Base-by-base conservation (phyloP, 2,329 filamentous ascomycete species). In the Chaetomiaceae sp. region DNA sequence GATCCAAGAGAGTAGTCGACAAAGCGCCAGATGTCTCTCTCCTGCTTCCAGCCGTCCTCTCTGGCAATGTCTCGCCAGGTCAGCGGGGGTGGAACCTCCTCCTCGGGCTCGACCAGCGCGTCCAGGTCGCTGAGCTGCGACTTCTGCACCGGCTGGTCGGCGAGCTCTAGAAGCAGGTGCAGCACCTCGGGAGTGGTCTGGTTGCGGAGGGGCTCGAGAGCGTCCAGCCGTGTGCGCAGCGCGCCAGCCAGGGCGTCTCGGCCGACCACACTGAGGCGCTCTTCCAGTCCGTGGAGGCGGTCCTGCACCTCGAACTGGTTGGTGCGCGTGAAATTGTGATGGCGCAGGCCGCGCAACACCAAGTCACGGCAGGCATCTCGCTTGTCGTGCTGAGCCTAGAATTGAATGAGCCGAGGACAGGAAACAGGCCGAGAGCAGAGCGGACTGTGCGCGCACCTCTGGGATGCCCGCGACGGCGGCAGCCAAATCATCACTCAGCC, bases 251-350 rank as follows among this genome's bases (percentile, higher is more conserved):
- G 69, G 32, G 79, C 80, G 57, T 96, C 90, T 51, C 86, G 81
- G 59, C 86, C 83, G 38, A 88, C 75, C 44, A 97, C 75, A 26
- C 81, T 78, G 57, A 96, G 93, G 57, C 91, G 89, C 68, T 97
- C 93, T 55, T 90, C 83, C 3, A 96, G 71, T 1, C 86, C 86
- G 39, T 79, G 71, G 2, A 91, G 71, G 29, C 74, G 75, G 30
- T 75, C 74, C 32, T 76, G 69, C 17, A 90, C 78, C 36, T 86
- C 81, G 60, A 90, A 90, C 55, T 87, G 84, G 58, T 91, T 87
- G 1, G 83, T 87, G 30, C 84, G 77, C 27, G 77, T 69, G 61
- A 78, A 79, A 38, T 65, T 76, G 54, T 81, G 72, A 26, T 74
- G 66, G 40, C 74, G 75, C 29, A 84, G 62, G 38, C 60, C 70